Conservation (phyloP, 192 early-diverging fungal genomes). For the Entomortierella parvispora region DNA sequence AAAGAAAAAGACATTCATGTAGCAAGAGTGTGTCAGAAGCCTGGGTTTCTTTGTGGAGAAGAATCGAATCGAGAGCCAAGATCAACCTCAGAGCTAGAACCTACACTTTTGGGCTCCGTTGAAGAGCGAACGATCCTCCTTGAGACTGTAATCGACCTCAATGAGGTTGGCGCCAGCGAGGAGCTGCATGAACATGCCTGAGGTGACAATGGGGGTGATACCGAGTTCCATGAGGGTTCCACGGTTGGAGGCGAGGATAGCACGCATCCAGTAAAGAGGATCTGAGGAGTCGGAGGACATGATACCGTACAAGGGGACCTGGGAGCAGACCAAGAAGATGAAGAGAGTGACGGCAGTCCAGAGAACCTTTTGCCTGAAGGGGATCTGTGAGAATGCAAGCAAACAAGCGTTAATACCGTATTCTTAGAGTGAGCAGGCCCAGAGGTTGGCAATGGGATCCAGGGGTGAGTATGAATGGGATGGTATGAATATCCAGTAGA, state of each 20-base stretch:
- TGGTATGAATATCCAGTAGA: too few relatives aligned
- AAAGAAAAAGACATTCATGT: neutral
- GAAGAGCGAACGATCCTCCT: conserved; percentile 98
- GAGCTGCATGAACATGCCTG: conserved; percentile 99
- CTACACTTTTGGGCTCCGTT: conserved; percentile 97
- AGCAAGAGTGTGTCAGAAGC: neutral
- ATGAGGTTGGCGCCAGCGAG: conserved; percentile 98
- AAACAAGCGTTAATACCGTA: conserved; percentile 3
- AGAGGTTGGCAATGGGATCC: neutral
- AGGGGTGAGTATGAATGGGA: neutral
- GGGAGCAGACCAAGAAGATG: conserved; percentile 99
- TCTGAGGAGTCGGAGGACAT: conserved; percentile 99
- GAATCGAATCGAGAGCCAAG: too few relatives aligned
- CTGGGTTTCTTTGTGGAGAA: too few relatives aligned
- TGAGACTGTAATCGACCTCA: conserved; percentile 98
- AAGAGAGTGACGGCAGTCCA: conserved; percentile 99
- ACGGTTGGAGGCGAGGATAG: conserved; percentile 99
- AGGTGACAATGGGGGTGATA: conserved; percentile 99
- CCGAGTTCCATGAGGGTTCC: conserved; percentile 99
- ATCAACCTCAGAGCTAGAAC: conserved; percentile 6
- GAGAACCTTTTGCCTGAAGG: conserved; percentile 98
- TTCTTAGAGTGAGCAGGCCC: too few relatives aligned
- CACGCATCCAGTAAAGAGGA: conserved; percentile 99
- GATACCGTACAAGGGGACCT: conserved; percentile 99
- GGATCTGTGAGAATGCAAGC: conserved; percentile 68